A percentile compares a stretch with the other conserved stretches of the same genome.
phyloP scores from a whole-genome alignment of 495 filamentous ascomycete species.

The Tuber aestivum region DNA sequence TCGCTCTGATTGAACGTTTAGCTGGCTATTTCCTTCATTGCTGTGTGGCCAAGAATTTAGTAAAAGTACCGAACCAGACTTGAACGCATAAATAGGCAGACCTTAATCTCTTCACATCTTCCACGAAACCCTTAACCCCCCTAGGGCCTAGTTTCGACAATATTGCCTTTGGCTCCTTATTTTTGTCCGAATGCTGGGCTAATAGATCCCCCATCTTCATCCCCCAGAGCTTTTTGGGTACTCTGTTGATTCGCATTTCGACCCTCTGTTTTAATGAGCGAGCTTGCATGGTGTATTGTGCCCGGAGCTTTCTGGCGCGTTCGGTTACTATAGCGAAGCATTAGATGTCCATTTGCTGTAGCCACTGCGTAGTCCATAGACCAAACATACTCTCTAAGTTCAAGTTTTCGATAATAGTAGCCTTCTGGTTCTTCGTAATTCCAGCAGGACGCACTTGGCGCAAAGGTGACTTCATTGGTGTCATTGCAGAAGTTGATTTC shows the following conservation, averaged over 20 bases:
- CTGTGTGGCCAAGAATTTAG: slow-evolving; percentile 24
- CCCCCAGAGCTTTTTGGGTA: slow-evolving; percentile 72
- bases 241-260: slow-evolving; percentile 90
- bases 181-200: slow-evolving; percentile 7
- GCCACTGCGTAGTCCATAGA: not conserved
- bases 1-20: slow-evolving; percentile 20
- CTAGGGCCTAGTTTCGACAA: slow-evolving; percentile 22
- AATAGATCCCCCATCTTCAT: slow-evolving; percentile 78
- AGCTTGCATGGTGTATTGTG: slow-evolving; percentile 82
- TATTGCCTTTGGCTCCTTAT: slow-evolving; percentile 1
- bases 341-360: not conserved
- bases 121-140: slow-evolving; percentile 31
- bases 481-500: slow-evolving; percentile 15
- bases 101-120: slow-evolving; percentile 40
- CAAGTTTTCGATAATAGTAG: slow-evolving; percentile 83
- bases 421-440: slow-evolving; percentile 74
- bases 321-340: slow-evolving; percentile 64
- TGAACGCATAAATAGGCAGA: slow-evolving; percentile 7
- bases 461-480: slow-evolving; percentile 39
- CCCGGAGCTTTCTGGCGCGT: slow-evolving; percentile 80
- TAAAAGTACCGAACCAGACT: not conserved
- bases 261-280: slow-evolving; percentile 77
- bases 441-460: slow-evolving; percentile 44
- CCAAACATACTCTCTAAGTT: slow-evolving; percentile 77
- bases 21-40: slow-evolving; percentile 33